Base-by-base conservation (phyloP, 495 filamentous ascomycete species). In the Penicillium longicatenatum region DNA sequence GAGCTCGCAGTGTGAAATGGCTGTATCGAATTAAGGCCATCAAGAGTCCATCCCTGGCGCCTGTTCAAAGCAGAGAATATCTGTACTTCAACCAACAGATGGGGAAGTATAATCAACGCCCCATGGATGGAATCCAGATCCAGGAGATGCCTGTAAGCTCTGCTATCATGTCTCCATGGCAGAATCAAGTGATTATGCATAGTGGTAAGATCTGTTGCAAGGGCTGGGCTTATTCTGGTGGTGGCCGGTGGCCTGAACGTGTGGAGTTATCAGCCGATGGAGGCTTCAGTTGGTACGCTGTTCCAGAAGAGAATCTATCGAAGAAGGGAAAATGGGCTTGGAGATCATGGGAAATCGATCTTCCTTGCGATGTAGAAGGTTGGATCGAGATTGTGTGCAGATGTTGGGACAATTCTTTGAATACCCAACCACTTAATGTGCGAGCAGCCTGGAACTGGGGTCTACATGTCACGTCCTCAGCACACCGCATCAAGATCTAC, bases 401-500 rank as follows among this genome's bases (percentile, higher is more conserved):
- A 2, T 74, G 70, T 56, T 78, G 75, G 75, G 75, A 78, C 45
- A 76, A 76, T 45, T 60, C 72, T 0, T 49, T 76, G 12, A 78
- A 78, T 35, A 76, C 75, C 1, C 73, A 78, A 50, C 75, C 75
- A 5, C 59, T 75, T 9, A 71, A 66, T 52, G 64, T 77, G 1
- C 68, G 74, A 47, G 67, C 71, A 0, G 67, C 74, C 5, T 77
- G 77, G 77, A 80, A 79, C 65, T 88, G 84, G 85, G 86, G 83
- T 41, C 71, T 88, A 14, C 85, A 88, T 69, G 86, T 89, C 24
- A 88, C 85, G 1, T 80, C 77, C n/a, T 85, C 81, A 4, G 83
- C 80, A 29, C 86, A 88, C 62, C 78, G 84, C 3, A 79, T 89
- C 69, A 84, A 73, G 53, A 62, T 88, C 11, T 89, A 87, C 66